Base-by-base conservation (phyloP, 2,329 filamentous ascomycete genomes). In the Furcasterigmium furcatum region DNA sequence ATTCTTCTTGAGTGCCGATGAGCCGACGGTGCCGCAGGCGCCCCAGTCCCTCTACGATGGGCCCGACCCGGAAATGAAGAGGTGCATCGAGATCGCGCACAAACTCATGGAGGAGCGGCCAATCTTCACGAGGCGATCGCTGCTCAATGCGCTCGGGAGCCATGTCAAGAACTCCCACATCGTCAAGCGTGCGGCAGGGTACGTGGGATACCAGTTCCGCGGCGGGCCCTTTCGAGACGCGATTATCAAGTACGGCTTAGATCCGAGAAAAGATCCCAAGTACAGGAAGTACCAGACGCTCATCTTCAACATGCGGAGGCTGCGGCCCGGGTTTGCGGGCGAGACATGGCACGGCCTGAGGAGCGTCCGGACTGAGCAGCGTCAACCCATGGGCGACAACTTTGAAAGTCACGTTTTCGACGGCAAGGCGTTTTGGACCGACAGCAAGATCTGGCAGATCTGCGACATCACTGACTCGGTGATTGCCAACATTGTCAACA, bases 381-480 rank as follows among this genome's bases (percentile, higher is more conserved):
- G 63, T 13, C 66, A 70, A 22, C 58, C 67, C 7, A 70, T 65
- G 9, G 67, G 68, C 38, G 66, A 68, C 20, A 61, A 68, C 27
- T 65, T 64, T 18, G 62, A 70, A 24, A 84, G 76, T 44, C 91
- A 97, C 63, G 72, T 92, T 2, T 97, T 96, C 64, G 89, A 95
- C 50, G 92, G 92, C 39, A 74, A 82, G 48, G 78, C 77, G 3
- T 81, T 92, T 45, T 81, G 82, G 14, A 79, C 80, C 2, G 91
- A 96, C 58, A 91, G 91, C 32, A 94, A 94, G 58, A 85, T 94
- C 41, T 99, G 91, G 87, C 94, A 97, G 71, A 79, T 95, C 21
- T 95, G 91, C 68, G 94, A 99, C 63, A 85, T 97, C 45, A 86
- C 82, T 0, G 92, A 97, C 57, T 88, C 90, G 0, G 60, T 91